These are phyloP conservation scores for Penicillium goetzii DNA, from an alignment of 495 filamentous ascomycete species.

Conservation along the genomic window DNA sequence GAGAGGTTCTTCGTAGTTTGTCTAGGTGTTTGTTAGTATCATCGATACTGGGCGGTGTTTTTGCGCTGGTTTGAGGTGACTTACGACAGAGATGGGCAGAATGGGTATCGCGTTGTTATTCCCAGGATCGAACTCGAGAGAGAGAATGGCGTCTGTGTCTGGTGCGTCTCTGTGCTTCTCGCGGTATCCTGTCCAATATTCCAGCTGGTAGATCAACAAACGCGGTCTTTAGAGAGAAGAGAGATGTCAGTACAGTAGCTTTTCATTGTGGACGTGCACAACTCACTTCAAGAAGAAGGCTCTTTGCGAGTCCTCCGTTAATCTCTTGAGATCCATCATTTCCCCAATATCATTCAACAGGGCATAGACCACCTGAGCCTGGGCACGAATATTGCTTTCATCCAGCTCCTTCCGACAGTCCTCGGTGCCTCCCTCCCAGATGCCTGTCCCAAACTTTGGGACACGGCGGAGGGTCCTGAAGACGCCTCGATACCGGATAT, in stretches of 20 bases:
- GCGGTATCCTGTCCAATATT: conserved; percentile 40
- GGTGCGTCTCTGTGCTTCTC: conserved; percentile 33
- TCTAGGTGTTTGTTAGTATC: conserved; percentile 18
- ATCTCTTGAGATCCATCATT: conserved; percentile 23
- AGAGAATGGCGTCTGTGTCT: conserved; percentile 24
- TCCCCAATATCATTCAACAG: conserved; percentile 35
- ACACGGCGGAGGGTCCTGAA: conserved; percentile 35
- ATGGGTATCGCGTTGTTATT: conserved; percentile 6
- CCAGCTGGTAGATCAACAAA: conserved; percentile 23
- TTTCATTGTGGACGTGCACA: neutral
- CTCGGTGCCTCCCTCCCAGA: conserved; percentile 27
- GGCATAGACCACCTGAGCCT: conserved; percentile 35
- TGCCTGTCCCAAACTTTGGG: conserved; percentile 26
- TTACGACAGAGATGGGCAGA: conserved; percentile 30
- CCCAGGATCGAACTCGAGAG: conserved; percentile 27
- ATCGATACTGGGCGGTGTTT: neutral
- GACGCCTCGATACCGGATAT: conserved; percentile 37
- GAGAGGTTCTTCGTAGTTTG: conserved; percentile 21
- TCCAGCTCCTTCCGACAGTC: conserved; percentile 2
- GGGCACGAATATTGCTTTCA: conserved; percentile 16
- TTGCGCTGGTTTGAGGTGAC: neutral
- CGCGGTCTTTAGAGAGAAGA: conserved; percentile 17
- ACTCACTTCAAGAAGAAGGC: conserved; percentile 30
- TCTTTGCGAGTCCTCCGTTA: conserved; percentile 12
- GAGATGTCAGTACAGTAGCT: neutral